These are phyloP conservation scores for Rhypophila decipiens DNA, from an alignment of 495 filamentous ascomycete genomes.

Conservation along the genomic window DNA sequence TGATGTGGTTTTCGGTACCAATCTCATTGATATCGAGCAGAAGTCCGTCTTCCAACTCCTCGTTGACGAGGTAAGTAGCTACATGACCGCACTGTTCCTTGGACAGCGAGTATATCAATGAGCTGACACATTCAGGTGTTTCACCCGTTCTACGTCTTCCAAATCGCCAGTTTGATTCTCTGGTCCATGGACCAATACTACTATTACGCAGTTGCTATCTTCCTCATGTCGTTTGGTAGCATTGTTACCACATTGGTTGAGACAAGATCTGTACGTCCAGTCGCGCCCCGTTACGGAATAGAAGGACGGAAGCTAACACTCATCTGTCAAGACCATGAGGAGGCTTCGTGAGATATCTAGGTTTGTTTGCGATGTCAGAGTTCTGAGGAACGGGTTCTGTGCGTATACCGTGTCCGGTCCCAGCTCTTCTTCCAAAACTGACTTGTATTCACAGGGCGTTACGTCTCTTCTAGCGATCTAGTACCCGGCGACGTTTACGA, in stretches of 20 bases:
- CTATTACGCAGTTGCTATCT: slow-evolving; percentile 95
- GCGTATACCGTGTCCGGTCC: slow-evolving; percentile 24
- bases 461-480: slow-evolving; percentile 77
- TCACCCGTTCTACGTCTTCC: slow-evolving; percentile 98
- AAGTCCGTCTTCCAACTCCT: slow-evolving; percentile 78
- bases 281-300: neutral
- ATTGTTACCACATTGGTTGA: slow-evolving; percentile 86
- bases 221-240: slow-evolving; percentile 87
- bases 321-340: slow-evolving; percentile 73
- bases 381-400: slow-evolving; percentile 94
- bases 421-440: slow-evolving; percentile 12
- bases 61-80: slow-evolving; percentile 66
- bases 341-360: slow-evolving; percentile 85
- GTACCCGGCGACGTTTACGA: slow-evolving; percentile 98
- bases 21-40: slow-evolving; percentile 84
- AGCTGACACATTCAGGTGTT: slow-evolving; percentile 54
- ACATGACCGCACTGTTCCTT: neutral
- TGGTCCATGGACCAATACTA: slow-evolving; percentile 97
- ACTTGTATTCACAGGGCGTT: slow-evolving; percentile 58
- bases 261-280: slow-evolving; percentile 64
- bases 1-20: slow-evolving; percentile 79
- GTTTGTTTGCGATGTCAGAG: slow-evolving; percentile 92
- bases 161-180: slow-evolving; percentile 86
- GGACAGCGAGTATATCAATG: slow-evolving; percentile 2
- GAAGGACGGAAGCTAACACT: slow-evolving; percentile 8